These are phyloP conservation scores for Phytopythium aichiense DNA, from an alignment of 352 stramenopile genomes.

Conservation along the genomic window DNA sequence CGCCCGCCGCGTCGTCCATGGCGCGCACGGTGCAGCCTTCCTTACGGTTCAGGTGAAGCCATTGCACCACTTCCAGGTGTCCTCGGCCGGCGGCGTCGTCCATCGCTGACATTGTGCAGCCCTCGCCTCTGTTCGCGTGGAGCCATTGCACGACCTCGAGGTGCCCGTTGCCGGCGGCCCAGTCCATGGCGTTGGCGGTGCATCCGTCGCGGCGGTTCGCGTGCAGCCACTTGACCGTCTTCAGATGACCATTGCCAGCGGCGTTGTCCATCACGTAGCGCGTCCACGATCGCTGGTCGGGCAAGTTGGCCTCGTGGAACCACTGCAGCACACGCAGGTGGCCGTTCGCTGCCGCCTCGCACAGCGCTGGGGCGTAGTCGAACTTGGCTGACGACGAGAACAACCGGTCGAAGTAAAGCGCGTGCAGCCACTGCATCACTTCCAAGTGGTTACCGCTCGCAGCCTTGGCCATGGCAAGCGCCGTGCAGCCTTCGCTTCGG, in stretches of 20 bases:
- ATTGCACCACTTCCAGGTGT: conserved; percentile 2
- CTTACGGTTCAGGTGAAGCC: conserved; percentile 8
- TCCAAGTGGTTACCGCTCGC: conserved; percentile 4
- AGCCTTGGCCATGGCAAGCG: conserved; percentile 14
- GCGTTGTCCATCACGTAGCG: conserved; percentile 15
- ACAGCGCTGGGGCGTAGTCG: conserved; percentile 11
- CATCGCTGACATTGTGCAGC: conserved; percentile 16
- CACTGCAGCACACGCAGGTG: conserved; percentile 22
- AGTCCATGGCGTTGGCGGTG: conserved; percentile 11
- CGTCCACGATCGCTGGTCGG: conserved; percentile 3
- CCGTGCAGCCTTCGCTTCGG: conserved; percentile 16
- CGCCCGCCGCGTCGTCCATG: conserved; percentile 18
- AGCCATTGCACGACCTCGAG: conserved; percentile 10
- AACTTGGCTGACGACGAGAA: not conserved
- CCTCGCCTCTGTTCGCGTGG: conserved; percentile 10
- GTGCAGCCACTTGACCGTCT: conserved; percentile 12
- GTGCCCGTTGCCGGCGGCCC: conserved; percentile 7
- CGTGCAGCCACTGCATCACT: conserved; percentile 18
- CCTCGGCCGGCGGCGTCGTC: conserved; percentile 9
- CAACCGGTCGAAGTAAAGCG: not conserved
- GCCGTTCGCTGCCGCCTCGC: conserved; percentile 23
- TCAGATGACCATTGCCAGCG: conserved; percentile 12
- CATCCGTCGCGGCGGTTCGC: conserved; percentile 9
- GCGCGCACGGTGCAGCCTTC: conserved; percentile 19
- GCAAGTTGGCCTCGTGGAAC: conserved; percentile 15